phyloP scores from a whole-genome alignment of 345 rosid species.

The Dovyalis caffra region DNA sequence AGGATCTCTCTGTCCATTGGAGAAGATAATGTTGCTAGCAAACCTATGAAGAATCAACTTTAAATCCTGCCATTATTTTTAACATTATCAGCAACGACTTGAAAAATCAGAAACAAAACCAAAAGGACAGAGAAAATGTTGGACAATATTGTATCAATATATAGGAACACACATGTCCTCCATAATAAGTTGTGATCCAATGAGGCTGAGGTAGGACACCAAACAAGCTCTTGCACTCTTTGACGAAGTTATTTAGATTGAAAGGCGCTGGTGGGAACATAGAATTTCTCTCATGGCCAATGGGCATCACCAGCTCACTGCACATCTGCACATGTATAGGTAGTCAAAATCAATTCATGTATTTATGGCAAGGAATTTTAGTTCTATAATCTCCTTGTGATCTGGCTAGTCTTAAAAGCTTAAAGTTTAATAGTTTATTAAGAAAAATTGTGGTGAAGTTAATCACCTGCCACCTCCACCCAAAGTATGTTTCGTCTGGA shows the following conservation, averaged over 20 bases:
- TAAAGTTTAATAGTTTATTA: too few species aligned
- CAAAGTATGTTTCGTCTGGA: slow-evolving; percentile 24
- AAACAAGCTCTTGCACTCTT: slow-evolving; percentile 38
- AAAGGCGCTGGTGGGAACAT: slow-evolving; percentile 62
- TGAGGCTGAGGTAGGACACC: slow-evolving; percentile 68
- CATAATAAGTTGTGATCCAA: slow-evolving; percentile 64
- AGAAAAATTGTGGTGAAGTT: neutral
- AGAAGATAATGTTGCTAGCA: slow-evolving; percentile 62
- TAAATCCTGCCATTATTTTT: slow-evolving; percentile 37
- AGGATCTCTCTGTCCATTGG: slow-evolving; percentile 58
- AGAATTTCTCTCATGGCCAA: slow-evolving; percentile 42
- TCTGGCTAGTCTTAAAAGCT: too few species aligned
- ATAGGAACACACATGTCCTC: slow-evolving; percentile 44
- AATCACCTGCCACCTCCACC: slow-evolving; percentile 55
- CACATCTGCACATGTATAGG: slow-evolving; percentile 42
- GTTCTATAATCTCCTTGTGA: neutral
- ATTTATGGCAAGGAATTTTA: neutral
- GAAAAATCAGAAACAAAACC: too few species aligned
- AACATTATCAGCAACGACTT: neutral
- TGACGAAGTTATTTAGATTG: slow-evolving; percentile 33
- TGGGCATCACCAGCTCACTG: slow-evolving; percentile 64
- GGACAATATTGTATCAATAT: too few species aligned
- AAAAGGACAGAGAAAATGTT: too few species aligned
- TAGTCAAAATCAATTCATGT: neutral
- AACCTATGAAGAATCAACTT: slow-evolving; percentile 42